phyloP scores from a whole-genome alignment of 176 grass and related monocot species.

The Cenchrus purpureus region DNA sequence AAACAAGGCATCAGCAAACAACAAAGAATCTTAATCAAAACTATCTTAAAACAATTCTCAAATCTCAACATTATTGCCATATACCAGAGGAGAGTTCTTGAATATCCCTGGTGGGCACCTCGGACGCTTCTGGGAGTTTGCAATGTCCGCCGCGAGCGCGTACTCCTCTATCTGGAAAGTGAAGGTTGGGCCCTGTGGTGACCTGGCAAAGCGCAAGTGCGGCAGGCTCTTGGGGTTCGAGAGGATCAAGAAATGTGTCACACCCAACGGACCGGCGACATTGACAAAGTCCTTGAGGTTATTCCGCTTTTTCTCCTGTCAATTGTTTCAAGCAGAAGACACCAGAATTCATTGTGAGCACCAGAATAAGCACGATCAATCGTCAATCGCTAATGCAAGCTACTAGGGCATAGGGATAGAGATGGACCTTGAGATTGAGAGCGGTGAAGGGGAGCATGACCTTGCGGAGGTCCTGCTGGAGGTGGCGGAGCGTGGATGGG shows the following conservation, averaged over 20 bases:
- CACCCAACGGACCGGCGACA: slow-evolving; percentile 60
- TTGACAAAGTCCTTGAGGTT: slow-evolving; percentile 72
- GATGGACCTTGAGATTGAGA: slow-evolving; percentile 50
- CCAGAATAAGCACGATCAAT: neutral
- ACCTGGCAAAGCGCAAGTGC: slow-evolving; percentile 53
- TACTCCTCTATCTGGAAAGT: slow-evolving; percentile 60
- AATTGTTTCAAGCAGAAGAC: neutral
- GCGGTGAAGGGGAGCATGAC: slow-evolving; percentile 69
- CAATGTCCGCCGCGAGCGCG: slow-evolving; percentile 54
- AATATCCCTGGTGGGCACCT: slow-evolving; percentile 67
- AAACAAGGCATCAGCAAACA: neutral
- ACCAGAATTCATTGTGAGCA: neutral
- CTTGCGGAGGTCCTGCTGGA: slow-evolving; percentile 79
- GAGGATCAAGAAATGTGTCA: slow-evolving; percentile 74
- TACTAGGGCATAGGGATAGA: neutral
- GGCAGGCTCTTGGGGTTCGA: slow-evolving; percentile 61
- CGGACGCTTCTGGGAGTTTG: slow-evolving; percentile 59
- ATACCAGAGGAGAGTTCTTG: slow-evolving; percentile 66
- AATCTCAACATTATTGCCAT: neutral
- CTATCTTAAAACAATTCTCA: neutral
- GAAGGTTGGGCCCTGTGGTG: slow-evolving; percentile 58
- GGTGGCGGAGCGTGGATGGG: slow-evolving; percentile 70
- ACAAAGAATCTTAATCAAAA: neutral
- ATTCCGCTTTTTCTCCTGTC: slow-evolving; percentile 75
- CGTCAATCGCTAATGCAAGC: neutral